phyloP scores from a whole-genome alignment of 192 early-diverging fungal species.

The Mortierella hygrophila region DNA sequence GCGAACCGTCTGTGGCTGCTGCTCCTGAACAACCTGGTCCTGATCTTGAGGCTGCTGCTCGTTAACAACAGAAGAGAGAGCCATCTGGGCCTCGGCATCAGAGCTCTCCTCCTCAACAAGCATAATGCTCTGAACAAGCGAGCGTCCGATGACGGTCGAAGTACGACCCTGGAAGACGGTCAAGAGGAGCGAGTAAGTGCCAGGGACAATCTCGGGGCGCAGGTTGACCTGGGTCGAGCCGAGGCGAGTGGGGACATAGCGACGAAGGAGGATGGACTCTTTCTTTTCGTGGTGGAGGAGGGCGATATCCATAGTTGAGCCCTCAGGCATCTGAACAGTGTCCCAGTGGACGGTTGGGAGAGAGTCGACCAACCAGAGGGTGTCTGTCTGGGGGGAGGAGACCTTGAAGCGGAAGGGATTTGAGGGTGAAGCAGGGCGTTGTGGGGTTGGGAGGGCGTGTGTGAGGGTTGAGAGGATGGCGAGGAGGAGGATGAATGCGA shows the following conservation, averaged over 20 bases:
- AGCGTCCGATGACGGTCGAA: constrained; percentile 39
- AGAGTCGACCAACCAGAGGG: constrained; percentile 47
- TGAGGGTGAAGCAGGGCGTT: not conserved
- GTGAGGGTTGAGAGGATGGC: constrained; percentile 16
- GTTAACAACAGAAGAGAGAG: not conserved
- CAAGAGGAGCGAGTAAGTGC: constrained; percentile 44
- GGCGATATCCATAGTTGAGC: constrained; percentile 42
- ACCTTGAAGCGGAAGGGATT: constrained; percentile 36
- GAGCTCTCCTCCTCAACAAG: constrained; percentile 19
- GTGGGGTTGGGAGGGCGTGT: constrained; percentile 43
- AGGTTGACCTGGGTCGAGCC: constrained; percentile 43
- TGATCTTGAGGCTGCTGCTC: not conserved
- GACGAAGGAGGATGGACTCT: constrained; percentile 43
- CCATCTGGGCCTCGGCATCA: constrained; percentile 31
- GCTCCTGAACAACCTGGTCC: not conserved
- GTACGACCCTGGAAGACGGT: constrained; percentile 54
- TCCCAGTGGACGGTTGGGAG: constrained; percentile 44
- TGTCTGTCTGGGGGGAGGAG: constrained; percentile 25
- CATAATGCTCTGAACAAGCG: constrained; percentile 43
- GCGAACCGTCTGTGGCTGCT: not conserved
- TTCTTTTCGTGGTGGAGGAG: constrained; percentile 39
- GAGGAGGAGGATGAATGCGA: constrained; percentile 19
- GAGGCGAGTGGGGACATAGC: constrained; percentile 38
- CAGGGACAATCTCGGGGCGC: constrained; percentile 20
- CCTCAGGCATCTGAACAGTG: constrained; percentile 22